Evolutionary conservation across 257 asterid species (phyloP), one percentile per base, ranked within the genome.

Genomic region (Capsicum chinense): DNA sequence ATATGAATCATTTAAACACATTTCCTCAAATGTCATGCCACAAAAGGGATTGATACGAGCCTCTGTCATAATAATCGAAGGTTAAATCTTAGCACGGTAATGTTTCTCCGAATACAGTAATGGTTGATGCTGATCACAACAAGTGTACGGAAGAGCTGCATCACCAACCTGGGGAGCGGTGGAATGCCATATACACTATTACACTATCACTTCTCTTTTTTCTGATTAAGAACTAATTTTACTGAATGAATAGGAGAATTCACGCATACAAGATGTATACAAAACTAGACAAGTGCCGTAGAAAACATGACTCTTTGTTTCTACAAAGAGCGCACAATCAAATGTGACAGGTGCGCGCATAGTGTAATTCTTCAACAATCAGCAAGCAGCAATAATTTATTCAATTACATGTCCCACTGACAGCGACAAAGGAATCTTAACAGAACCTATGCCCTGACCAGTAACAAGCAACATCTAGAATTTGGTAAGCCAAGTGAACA

Each of bases 131-230:
- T 26, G 48, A 14, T 21, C 14, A 54, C 44, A 15, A 13, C 44
- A 33, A 54, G 33, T 37, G 19, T 56, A 35, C 37, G 50, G 13
- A 56, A 33, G 15, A 52, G 64, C 64, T 54, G 82, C n/a, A 26
- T 78, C 60, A 76, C 64, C 82, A 78, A 21, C 63, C 81, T 54
- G 26, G 26, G 42, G 9, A 8, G 6, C 4, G 50, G 64, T 78
- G 64, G 63, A 78, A 78, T 26, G 64, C 64, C 50, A 14, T 26
- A 78, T 52, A 78, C 81, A 78, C 60, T 54, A 78, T 78, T 52
- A 54, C 81, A 78, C 60, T 54, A 78, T 78, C 64, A 26, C 64
- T 52, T 78, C 15, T 21, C 81, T 52, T 54, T 54, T 33, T 78
- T 78, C 80, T 74, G 14, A 54, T 78, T 13, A 54, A 78, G 37